phyloP scores from a whole-genome alignment of 1,139 yeast genomes.

The Hyphopichia pseudoburtonii region DNA sequence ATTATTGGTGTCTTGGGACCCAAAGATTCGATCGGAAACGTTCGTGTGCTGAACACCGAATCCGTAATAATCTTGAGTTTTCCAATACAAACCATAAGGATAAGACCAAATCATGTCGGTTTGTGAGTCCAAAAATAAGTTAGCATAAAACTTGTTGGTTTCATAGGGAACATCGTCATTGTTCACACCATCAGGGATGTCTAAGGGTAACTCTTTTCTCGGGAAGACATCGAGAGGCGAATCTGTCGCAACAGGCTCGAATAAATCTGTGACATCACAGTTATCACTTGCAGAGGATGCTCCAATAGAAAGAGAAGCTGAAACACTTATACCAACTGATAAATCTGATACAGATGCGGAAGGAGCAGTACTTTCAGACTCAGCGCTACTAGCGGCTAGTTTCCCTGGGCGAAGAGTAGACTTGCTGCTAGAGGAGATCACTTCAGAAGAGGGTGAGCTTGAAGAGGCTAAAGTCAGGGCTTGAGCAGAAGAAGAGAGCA shows the following conservation, averaged over 20 bases:
- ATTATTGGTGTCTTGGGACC: conserved; percentile 40
- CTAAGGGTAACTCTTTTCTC: conserved; percentile 49
- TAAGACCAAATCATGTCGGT: conserved; percentile 62
- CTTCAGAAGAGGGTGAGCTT: not conserved
- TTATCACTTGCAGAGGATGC: not conserved
- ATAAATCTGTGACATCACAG: conserved; percentile 35
- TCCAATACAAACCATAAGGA: conserved; percentile 70
- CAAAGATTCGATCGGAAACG: conserved; percentile 54
- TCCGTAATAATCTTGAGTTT: conserved; percentile 35
- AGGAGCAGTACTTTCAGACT: too few relatives aligned
- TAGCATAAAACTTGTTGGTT: conserved; percentile 76
- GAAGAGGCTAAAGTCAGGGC: conserved; percentile 1
- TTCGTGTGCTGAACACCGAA: conserved; percentile 60
- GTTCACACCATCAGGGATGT: conserved; percentile 48
- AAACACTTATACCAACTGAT: conserved; percentile 1
- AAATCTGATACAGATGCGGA: not conserved
- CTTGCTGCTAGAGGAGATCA: conserved; percentile 2
- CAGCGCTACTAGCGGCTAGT: too few relatives aligned
- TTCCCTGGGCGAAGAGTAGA: too few relatives aligned
- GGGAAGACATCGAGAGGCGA: conserved; percentile 53
- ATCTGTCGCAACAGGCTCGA: conserved; percentile 47
- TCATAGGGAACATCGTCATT: conserved; percentile 49
- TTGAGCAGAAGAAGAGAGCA: conserved; percentile 2
- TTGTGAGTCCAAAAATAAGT: conserved; percentile 60
- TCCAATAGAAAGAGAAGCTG: conserved; percentile 1